phyloP scores from a whole-genome alignment of 495 filamentous ascomycete species.

The Evansstolkia leycettana region DNA sequence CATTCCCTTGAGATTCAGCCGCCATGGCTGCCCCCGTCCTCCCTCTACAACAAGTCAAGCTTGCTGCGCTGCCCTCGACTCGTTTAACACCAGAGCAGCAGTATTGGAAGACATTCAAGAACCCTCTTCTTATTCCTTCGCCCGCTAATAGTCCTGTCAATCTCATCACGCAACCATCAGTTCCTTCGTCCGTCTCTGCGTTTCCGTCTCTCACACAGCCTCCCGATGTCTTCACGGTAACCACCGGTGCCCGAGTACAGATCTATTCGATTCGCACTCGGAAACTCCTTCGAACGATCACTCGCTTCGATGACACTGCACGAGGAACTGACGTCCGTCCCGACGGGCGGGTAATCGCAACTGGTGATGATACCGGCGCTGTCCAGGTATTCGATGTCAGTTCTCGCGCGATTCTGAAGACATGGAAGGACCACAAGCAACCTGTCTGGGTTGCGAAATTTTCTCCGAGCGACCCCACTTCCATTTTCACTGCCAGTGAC shows the following conservation, averaged over 20 bases:
- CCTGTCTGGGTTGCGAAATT: slow-evolving; percentile 87
- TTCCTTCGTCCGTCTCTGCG: slow-evolving; percentile 32
- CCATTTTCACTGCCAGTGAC: slow-evolving; percentile 72
- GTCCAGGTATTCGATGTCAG: slow-evolving; percentile 91
- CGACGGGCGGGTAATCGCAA: slow-evolving; percentile 79
- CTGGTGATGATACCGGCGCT: slow-evolving; percentile 78
- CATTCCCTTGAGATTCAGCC: too few species aligned
- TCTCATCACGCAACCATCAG: slow-evolving; percentile 68
- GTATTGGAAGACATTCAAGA: slow-evolving; percentile 91
- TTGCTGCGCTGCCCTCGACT: slow-evolving; percentile 45
- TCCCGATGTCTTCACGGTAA: slow-evolving; percentile 80
- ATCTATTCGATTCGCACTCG: slow-evolving; percentile 83
- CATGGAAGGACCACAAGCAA: slow-evolving; percentile 92
- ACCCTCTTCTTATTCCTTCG: slow-evolving; percentile 74
- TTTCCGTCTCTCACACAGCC: slow-evolving; percentile 34
- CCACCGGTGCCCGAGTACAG: slow-evolving; percentile 80
- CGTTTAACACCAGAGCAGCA: slow-evolving; percentile 70
- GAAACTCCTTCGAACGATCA: slow-evolving; percentile 82
- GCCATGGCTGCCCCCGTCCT: slow-evolving; percentile 81
- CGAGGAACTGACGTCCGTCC: slow-evolving; percentile 75
- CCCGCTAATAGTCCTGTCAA: slow-evolving; percentile 76
- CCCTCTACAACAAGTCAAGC: slow-evolving; percentile 70
- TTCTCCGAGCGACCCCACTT: slow-evolving; percentile 73
- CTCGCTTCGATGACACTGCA: slow-evolving; percentile 79
- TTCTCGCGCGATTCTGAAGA: slow-evolving; percentile 84